phyloP scores from a whole-genome alignment of 441 rosid genomes.

The Populus hybrid region DNA sequence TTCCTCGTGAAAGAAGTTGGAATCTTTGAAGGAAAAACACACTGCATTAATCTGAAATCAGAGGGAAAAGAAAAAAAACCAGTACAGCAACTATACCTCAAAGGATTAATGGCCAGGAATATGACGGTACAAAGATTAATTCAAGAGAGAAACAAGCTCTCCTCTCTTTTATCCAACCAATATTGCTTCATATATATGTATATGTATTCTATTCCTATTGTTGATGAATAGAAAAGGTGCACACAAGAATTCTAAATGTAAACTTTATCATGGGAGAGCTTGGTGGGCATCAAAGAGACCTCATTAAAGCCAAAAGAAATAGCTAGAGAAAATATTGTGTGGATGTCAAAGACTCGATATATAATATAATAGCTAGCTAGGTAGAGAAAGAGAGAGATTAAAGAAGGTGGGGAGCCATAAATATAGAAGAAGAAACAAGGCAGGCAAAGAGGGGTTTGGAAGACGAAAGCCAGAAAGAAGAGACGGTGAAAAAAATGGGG shows the following conservation, averaged over 20 bases:
- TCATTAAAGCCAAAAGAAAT: conserved; percentile 7
- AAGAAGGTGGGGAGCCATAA: not conserved
- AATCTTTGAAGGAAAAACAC: conserved; percentile 20
- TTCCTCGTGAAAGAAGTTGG: conserved; percentile 40
- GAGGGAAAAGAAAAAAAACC: not conserved
- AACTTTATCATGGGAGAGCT: not conserved
- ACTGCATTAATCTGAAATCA: not conserved
- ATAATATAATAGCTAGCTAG: no score
- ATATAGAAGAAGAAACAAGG: no score
- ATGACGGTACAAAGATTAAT: not conserved
- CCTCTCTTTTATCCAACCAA: conserved; percentile 12
- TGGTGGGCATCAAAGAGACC: not conserved
- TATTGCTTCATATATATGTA: conserved; percentile 9
- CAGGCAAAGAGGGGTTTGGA: not conserved
- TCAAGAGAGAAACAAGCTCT: conserved; percentile 26
- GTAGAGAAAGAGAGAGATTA: no score
- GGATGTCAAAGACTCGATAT: not conserved
- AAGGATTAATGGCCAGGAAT: not conserved
- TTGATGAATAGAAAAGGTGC: conserved; percentile 7
- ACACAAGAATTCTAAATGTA: conserved; percentile 1
- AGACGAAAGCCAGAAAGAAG: not conserved
- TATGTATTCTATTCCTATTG: conserved; percentile 11
- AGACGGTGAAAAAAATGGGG: conserved; percentile 11
- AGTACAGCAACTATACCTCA: conserved; percentile 12
- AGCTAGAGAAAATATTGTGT: not conserved